Evolutionary conservation across 2,329 filamentous ascomycete species (phyloP), one percentile per base, ranked within the genome.

Genomic region (Periconia macrospinosa): DNA sequence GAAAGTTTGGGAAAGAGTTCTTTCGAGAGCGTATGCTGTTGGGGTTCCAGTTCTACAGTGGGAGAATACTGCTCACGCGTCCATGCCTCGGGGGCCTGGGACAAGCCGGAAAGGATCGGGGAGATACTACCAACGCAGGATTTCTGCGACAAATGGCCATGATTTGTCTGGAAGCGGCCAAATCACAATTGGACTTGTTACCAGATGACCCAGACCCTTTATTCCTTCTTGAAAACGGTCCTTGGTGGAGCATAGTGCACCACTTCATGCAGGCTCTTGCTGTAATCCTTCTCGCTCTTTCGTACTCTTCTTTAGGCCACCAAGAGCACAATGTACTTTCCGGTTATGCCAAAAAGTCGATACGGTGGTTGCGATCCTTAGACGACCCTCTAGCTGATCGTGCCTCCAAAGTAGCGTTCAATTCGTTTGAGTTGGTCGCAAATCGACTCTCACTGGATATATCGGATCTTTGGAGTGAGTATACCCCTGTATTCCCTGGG

Each of bases 161-260:
- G 5, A 62, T 62, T 7, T 77, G 74, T 53, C 57, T 78, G 8
- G 62, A 71, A 13, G 68, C 75, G n/a, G 75, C 75, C 1, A 67
- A 62, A 46, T 60, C 59, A 2, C 58, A 73, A 30, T 47, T 73
- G 6, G 62, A 69, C 17, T 54, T 75, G n/a, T 59, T 78, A 5
- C 75, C 73, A 2, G 66, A 72, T 18, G 61, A 69, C 47, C 60
- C 66, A 1, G 58, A 66, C 52, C 53, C 70, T 11, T 49, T 67
- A 2, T 58, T 59, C 33, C 46, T 70, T 6, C 74, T 75, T 49
- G 53, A 68, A 35, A 61, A 67, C 19, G 68, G 68, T 1, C 76
- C 76, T 2, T 78, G 76, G 76, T 77, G 74, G 74, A 72, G 68
- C 50, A 58, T 74, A 23, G 60, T 76, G n/a, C 66, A 70, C 27